Base-by-base conservation (phyloP, 352 stramenopile genomes). In the Phytophthora pinifolia region DNA sequence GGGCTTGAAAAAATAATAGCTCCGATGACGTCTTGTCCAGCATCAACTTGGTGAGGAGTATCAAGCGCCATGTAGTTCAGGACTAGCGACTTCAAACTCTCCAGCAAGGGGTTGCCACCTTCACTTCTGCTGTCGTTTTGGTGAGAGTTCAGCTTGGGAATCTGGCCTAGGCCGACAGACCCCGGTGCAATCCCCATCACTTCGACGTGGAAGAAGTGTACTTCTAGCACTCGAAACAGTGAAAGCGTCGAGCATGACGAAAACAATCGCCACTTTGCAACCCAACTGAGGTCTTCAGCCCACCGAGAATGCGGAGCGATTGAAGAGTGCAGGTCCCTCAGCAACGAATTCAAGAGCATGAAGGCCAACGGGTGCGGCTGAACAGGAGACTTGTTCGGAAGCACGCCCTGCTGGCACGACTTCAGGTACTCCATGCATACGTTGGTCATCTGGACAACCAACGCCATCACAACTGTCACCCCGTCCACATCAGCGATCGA, bases 161-260 rank as follows among this genome's bases (percentile, higher is more conserved):
- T 78, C 33, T 92, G 84, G 5, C 88, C 88, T 12, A 96, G 54
- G 27, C 88, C 88, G 37, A 96, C 88, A 2, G 84, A 95, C 20
- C 83, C 84, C 41, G 88, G 88, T 1, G 74, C 74, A 34, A 88
- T 86, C 0, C 72, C 78, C 60, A 82, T 74, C 12, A 93, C 75
- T 54, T 94, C 84, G 12, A 96, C 66, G 37, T 96, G 82, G 42
- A 95, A 96, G 34, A 96, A 79, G 38, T 96, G 77, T 2, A 79
- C 76, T 62, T 96, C 83, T 14, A 96, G 48, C 9, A 86, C 65
- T 22, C 83, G 77, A 43, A 94, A 74, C 9, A 93, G 35, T 9
- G 79, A 83, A 36, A 92, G 66, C 33, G 76, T 61, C 18, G 73
- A 78, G 29, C 77, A 90, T 7, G 72, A 75, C 2, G 62, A 61